Conservation (phyloP, 2,329 filamentous ascomycete genomes). For the Aureobasidium sp. region DNA sequence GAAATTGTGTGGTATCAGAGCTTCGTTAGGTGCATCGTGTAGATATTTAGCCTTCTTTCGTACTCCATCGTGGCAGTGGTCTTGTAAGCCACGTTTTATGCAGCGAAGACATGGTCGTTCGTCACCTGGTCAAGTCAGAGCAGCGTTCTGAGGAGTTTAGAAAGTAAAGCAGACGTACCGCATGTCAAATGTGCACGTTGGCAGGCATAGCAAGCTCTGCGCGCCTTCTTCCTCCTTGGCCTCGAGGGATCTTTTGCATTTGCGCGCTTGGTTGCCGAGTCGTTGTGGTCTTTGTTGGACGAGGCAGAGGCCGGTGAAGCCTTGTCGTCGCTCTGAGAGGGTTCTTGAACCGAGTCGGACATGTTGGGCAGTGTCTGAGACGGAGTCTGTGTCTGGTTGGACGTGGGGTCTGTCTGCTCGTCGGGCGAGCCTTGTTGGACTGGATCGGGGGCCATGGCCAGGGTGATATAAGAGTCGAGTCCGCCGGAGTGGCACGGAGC, state of each 20-base stretch:
- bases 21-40: constrained; percentile 86
- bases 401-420: not conserved
- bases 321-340: constrained; percentile 29
- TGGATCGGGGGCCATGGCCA: constrained; percentile 21
- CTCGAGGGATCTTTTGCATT: constrained; percentile 81
- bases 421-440: not conserved
- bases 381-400: not conserved
- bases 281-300: constrained; percentile 21
- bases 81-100: constrained; percentile 84
- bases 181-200: constrained; percentile 96
- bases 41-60: constrained; percentile 99
- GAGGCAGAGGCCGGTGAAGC: constrained; percentile 23
- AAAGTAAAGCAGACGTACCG: constrained; percentile 55
- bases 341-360: constrained; percentile 33
- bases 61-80: constrained; percentile 89
- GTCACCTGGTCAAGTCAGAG: constrained; percentile 50
- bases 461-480: not conserved
- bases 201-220: constrained; percentile 91
- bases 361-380: constrained; percentile 23
- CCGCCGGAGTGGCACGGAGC: constrained; percentile 4
- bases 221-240: constrained; percentile 89
- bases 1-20: constrained; percentile 64
- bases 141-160: not conserved
- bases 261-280: constrained; percentile 24
- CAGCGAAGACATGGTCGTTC: constrained; percentile 90